Evolutionary conservation across 2,329 filamentous ascomycete species (phyloP).

Genomic region (Alternaria brassicicola): DNA sequence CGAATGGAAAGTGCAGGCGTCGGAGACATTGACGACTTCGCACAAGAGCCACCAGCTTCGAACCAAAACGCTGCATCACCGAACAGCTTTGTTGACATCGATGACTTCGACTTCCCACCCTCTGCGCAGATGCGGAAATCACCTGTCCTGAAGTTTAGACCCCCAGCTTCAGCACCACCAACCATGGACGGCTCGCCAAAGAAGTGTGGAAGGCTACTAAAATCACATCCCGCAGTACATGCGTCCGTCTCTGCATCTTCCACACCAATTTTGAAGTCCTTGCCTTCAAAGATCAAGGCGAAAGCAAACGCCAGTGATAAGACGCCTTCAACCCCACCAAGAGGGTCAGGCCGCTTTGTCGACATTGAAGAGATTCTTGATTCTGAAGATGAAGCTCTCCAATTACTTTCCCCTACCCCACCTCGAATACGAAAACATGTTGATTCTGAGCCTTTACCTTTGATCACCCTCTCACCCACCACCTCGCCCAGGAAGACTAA

Average conservation of each 20-base stretch:
- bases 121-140: slow-evolving; percentile 10
- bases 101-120: slow-evolving; percentile 33
- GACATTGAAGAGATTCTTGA: slow-evolving; percentile 50
- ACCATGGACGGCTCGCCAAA: slow-evolving; percentile 17
- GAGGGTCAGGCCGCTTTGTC: slow-evolving; percentile 33
- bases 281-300: not conserved
- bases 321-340: slow-evolving; percentile 20
- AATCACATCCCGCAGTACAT: slow-evolving; percentile 18
- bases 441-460: slow-evolving; percentile 23
- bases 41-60: slow-evolving; percentile 32
- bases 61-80: slow-evolving; percentile 31
- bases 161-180: slow-evolving; percentile 4
- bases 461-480: slow-evolving; percentile 11
- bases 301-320: not conserved
- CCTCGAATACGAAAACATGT: slow-evolving; percentile 32
- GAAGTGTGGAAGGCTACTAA: slow-evolving; percentile 31
- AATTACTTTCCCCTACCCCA: slow-evolving; percentile 42
- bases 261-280: slow-evolving; percentile 5
- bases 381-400: slow-evolving; percentile 45
- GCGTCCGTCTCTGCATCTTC: slow-evolving; percentile 3
- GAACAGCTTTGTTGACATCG: slow-evolving; percentile 34
- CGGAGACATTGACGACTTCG: slow-evolving; percentile 35
- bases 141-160: not conserved
- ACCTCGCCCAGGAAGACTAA: slow-evolving; percentile 2
- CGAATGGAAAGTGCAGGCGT: slow-evolving; percentile 14